Evolutionary conservation across 2,329 filamentous ascomycete species (phyloP), one percentile per base, ranked within the genome.

Genomic region (Neopestalotiopsis clavispora): DNA sequence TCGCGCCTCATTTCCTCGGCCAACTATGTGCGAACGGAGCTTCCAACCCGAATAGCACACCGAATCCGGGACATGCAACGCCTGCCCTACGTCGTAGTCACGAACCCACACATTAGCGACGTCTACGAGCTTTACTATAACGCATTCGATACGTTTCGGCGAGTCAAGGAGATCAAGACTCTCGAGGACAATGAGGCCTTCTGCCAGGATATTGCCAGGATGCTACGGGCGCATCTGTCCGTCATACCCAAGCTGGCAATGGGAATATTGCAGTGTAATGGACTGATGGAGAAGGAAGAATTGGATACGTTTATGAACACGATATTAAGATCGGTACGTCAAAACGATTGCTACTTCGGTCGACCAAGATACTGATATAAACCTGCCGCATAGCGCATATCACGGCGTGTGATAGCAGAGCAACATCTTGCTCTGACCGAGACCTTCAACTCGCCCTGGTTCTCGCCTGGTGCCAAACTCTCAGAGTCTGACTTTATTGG

Each of bases 51-150:
- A 74, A 89, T 98, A 73, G 94, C 95, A 20, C 96, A 99, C 81
- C 93, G 96, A 42, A 91, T 99, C 71, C 94, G 97, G 69, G 95
- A 99, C 79, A 98, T 99, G 89, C 96, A 99, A 80, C 95, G 93
- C 71, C 86, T 99, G 56, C 96, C 96, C 20, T 99, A 97, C 78
- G 93, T 96, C 49, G 95, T 98, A 67, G 94, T 98, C 62, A 95
- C 93, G n/a, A 99, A 99, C 76, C 90, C 90, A 6, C 94, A 99
- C 80, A 93, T 99, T 71, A 94, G 93, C 78, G 91, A 97, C 73
- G 96, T 98, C 42, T 99, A 99, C 82, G 94, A 98, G 79, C 87
- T 98, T 6, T 99, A 99, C 84, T 97, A 98, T 82, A 91, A 91
- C 73, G 95, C 96, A n/a, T 99, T 99, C 75, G 96, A 99, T 78